Percentiles rank a stretch among this genome's conserved stretches.
Conservation (phyloP, 2,329 filamentous ascomycete species). For the Dryadomyces sulphureus region DNA sequence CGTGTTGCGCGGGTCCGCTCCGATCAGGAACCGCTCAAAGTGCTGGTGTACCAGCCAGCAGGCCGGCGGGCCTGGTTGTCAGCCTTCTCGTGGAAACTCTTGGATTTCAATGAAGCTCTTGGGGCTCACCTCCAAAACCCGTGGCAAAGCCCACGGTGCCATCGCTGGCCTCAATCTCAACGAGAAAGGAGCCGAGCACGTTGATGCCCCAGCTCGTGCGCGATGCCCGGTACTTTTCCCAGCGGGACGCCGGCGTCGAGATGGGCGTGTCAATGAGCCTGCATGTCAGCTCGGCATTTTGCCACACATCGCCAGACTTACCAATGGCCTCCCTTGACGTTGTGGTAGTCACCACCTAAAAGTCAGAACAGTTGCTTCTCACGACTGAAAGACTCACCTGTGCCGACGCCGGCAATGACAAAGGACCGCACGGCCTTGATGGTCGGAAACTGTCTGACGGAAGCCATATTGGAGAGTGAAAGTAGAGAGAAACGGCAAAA, state of each 20-base stretch:
- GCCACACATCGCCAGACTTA: constrained; percentile 18
- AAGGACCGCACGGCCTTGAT: constrained; percentile 65
- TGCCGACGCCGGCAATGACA: constrained; percentile 48
- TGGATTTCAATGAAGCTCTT: too few species aligned
- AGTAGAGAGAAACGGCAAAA: not conserved
- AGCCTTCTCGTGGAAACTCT: too few species aligned
- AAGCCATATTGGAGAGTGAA: constrained; percentile 22
- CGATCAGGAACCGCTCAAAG: constrained; percentile 82
- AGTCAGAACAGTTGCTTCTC: constrained; percentile 12
- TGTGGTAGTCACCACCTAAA: constrained; percentile 73
- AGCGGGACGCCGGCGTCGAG: constrained; percentile 80
- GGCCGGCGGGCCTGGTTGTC: constrained; percentile 54
- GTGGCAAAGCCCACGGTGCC: constrained; percentile 91
- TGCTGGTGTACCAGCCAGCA: constrained; percentile 92
- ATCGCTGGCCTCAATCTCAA: constrained; percentile 79
- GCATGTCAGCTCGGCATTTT: constrained; percentile 12
- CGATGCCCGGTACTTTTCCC: constrained; percentile 76
- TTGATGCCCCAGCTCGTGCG: constrained; percentile 94
- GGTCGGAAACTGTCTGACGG: constrained; percentile 48
- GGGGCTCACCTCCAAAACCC: constrained; percentile 59
- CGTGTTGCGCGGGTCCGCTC: constrained; percentile 77
- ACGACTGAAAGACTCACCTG: constrained; percentile 24
- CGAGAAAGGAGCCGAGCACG: constrained; percentile 78
- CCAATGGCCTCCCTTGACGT: constrained; percentile 64
- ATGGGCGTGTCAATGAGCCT: constrained; percentile 90